Conservation (phyloP, 2,329 filamentous ascomycete species). For the Ceratocystis huliohia region DNA sequence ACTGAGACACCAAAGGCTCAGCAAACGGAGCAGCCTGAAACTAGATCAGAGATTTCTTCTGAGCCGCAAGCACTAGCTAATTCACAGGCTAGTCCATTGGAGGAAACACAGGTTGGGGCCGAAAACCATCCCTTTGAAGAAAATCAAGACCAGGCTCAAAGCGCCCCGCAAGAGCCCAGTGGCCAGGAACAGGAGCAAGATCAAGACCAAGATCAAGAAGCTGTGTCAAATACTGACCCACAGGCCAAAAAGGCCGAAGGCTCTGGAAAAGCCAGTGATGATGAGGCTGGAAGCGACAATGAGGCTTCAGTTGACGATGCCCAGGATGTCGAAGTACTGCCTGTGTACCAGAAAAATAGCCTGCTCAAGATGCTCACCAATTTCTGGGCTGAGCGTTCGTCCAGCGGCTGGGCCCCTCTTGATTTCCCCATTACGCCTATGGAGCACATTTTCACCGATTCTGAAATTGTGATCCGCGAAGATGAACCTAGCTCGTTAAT, state of each 20-base stretch:
- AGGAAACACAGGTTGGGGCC: background rate
- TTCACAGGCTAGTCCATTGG: slow-evolving; percentile 15
- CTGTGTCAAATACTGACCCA: background rate
- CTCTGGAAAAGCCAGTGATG: slow-evolving; percentile 51
- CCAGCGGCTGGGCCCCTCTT: slow-evolving; percentile 81
- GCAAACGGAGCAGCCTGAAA: background rate
- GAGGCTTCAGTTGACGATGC: slow-evolving; percentile 54
- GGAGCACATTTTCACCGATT: slow-evolving; percentile 94
- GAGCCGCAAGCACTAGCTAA: slow-evolving; percentile 20
- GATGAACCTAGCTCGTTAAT: slow-evolving; percentile 96
- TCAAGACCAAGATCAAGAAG: slow-evolving; percentile 21
- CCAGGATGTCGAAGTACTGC: slow-evolving; percentile 49
- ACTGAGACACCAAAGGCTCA: background rate
- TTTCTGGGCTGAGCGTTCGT: slow-evolving; percentile 96
- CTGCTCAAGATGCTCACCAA: slow-evolving; percentile 92
- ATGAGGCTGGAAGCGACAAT: slow-evolving; percentile 59
- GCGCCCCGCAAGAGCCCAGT: background rate
- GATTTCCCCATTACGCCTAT: slow-evolving; percentile 81
- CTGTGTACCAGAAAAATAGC: slow-evolving; percentile 85
- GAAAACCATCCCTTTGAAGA: slow-evolving; percentile 20
- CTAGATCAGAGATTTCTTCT: slow-evolving; percentile 11
- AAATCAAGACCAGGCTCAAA: slow-evolving; percentile 26
- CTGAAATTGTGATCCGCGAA: slow-evolving; percentile 91
- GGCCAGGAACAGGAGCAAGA: slow-evolving; percentile 21
- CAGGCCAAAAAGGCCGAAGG: slow-evolving; percentile 27